Conservation (phyloP, 441 rosid species). For the Iberis amara region DNA sequence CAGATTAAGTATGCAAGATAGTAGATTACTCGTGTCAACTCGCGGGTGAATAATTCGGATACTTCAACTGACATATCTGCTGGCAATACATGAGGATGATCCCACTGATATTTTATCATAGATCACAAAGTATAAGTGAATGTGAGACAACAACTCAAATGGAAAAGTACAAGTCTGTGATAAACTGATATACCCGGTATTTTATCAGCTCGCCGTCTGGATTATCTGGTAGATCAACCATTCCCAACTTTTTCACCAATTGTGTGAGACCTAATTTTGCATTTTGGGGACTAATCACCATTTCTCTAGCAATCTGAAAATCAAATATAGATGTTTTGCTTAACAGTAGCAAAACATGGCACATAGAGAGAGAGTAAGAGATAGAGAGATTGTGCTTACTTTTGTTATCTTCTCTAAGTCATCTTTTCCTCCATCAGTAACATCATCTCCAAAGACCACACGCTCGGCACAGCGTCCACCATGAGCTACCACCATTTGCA, state of each 20-base stretch:
- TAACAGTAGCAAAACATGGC: neutral
- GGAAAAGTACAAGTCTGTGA: constrained; percentile 13
- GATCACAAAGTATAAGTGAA: constrained; percentile 11
- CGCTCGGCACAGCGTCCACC: constrained; percentile 96
- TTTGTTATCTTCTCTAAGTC: constrained; percentile 87
- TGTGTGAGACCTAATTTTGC: constrained; percentile 68
- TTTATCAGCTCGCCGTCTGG: constrained; percentile 71
- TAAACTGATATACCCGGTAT: constrained; percentile 52
- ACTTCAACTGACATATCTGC: constrained; percentile 82
- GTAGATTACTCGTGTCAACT: constrained; percentile 68
- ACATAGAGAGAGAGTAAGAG: constrained; percentile 13
- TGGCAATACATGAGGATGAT: constrained; percentile 79
- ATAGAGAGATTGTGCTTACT: constrained; percentile 35
- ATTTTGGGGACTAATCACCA: constrained; percentile 96
- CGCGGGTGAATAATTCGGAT: constrained; percentile 86
- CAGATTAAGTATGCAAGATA: constrained; percentile 7
- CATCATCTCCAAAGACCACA: constrained; percentile 73
- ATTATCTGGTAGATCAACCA: constrained; percentile 62
- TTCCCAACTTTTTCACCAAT: constrained; percentile 71
- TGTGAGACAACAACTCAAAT: constrained; percentile 2
- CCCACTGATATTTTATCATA: constrained; percentile 61
- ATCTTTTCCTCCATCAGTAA: constrained; percentile 93
- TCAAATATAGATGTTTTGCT: constrained; percentile 6
- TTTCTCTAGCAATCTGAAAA: constrained; percentile 87
- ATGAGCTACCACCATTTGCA: constrained; percentile 99